These are phyloP conservation scores for Aegilops speltoides DNA, from an alignment of 176 grass and related monocot genomes.

Conservation along the genomic window DNA sequence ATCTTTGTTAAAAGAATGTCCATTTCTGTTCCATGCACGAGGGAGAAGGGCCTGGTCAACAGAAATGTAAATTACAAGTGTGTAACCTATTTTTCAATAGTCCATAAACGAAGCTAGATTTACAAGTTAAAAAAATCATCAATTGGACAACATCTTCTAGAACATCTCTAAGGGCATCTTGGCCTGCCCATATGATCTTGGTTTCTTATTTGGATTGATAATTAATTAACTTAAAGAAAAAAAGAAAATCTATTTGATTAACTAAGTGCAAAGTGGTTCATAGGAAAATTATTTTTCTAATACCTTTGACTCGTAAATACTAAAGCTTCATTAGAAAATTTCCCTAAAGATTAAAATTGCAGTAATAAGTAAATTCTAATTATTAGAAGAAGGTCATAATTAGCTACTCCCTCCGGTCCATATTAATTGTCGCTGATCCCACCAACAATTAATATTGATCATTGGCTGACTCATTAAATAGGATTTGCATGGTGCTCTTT, in stretches of 20 bases:
- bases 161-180: not conserved
- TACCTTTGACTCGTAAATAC: not conserved
- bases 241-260: too few relatives aligned
- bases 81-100: not conserved
- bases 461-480: too few relatives aligned
- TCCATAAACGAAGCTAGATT: not conserved
- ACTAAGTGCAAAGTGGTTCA: not conserved
- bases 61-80: too few relatives aligned
- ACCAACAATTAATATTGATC: too few relatives aligned
- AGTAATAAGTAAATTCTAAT: not conserved
- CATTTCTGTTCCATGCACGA: not conserved
- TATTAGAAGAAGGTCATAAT: too few relatives aligned
- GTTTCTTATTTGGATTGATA: too few relatives aligned
- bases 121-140: not conserved
- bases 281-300: not conserved
- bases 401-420: too few relatives aligned
- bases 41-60: not conserved
- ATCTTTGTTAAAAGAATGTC: not conserved
- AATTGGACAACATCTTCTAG: too few relatives aligned
- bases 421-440: too few relatives aligned
- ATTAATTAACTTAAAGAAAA: too few relatives aligned
- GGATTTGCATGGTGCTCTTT: too few relatives aligned
- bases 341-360: not conserved
- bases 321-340: not conserved
- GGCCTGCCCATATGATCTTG: too few relatives aligned